phyloP scores from a whole-genome alignment of 805 yeast genomes.

The Ogataea paradorogensis region DNA sequence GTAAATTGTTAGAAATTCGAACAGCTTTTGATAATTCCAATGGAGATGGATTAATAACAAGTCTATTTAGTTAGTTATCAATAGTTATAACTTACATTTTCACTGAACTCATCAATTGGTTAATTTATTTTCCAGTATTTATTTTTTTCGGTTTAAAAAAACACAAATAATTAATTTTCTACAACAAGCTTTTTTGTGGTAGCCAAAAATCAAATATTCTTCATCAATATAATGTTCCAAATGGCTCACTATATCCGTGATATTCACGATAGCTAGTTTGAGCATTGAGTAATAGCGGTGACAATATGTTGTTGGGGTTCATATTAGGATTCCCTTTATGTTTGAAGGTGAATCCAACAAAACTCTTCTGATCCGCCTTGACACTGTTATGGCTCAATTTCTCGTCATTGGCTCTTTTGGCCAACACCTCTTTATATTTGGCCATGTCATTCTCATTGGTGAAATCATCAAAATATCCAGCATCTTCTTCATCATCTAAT shows the following conservation, averaged over 20 bases:
- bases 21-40: conserved; percentile 42
- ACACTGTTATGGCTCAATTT: conserved; percentile 66
- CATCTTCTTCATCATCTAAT: conserved; percentile 94
- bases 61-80: conserved; percentile 14
- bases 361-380: conserved; percentile 61
- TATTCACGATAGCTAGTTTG: conserved; percentile 21
- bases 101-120: not conserved
- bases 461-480: conserved; percentile 98
- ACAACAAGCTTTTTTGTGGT: not conserved
- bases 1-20: conserved; percentile 44
- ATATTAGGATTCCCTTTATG: conserved; percentile 66
- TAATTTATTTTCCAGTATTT: not conserved
- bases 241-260: conserved; percentile 32
- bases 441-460: conserved; percentile 96
- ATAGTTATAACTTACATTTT: conserved; percentile 5
- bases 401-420: conserved; percentile 84
- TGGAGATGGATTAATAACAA: conserved; percentile 47
- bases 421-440: conserved; percentile 94
- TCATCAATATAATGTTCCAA: conserved; percentile 35
- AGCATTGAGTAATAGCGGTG: conserved; percentile 31
- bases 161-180: not conserved
- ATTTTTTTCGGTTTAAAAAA: conserved; percentile 2
- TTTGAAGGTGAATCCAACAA: conserved; percentile 94
- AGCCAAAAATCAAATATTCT: not conserved
- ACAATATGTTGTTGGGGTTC: conserved; percentile 36